Evolutionary conservation across 768 basidiomycete species (phyloP).

Genomic region (Lactarius sanguifluus): DNA sequence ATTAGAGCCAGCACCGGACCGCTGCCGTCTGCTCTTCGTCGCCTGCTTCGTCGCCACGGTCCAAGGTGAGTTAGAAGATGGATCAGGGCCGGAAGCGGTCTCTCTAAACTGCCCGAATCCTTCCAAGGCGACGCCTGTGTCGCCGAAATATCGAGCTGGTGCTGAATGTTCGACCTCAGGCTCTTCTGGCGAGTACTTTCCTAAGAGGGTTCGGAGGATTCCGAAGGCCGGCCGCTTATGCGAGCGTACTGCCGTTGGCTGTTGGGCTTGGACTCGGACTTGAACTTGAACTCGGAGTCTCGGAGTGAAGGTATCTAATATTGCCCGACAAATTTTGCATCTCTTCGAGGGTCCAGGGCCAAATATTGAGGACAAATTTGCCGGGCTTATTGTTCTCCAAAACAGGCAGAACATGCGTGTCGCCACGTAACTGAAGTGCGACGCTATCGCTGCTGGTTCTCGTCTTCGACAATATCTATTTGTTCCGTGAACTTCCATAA

Average conservation of each 20-base stretch:
- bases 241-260: no score
- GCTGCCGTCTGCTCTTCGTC: not conserved
- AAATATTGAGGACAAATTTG: not conserved
- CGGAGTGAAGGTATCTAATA: not conserved
- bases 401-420: constrained; percentile 6
- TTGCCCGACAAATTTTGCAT: not conserved
- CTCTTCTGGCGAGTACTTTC: not conserved
- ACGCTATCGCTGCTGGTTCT: not conserved
- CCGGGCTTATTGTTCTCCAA: constrained; percentile 18
- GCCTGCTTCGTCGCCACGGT: not conserved
- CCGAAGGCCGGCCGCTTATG: not conserved
- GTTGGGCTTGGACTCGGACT: not conserved
- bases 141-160: not conserved
- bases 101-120: not conserved
- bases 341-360: not conserved
- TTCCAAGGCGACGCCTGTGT: not conserved
- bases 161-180: not conserved
- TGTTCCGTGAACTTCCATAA: not conserved
- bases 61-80: not conserved
- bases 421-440: not conserved
- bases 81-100: not conserved
- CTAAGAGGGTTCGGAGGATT: not conserved
- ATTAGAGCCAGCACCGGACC: not conserved
- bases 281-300: not conserved
- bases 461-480: not conserved